Percentiles rank a stretch among this genome's conserved stretches.
Conservation (phyloP, 1,284 basidiomycete species). For the Apiotrichum sp. region DNA sequence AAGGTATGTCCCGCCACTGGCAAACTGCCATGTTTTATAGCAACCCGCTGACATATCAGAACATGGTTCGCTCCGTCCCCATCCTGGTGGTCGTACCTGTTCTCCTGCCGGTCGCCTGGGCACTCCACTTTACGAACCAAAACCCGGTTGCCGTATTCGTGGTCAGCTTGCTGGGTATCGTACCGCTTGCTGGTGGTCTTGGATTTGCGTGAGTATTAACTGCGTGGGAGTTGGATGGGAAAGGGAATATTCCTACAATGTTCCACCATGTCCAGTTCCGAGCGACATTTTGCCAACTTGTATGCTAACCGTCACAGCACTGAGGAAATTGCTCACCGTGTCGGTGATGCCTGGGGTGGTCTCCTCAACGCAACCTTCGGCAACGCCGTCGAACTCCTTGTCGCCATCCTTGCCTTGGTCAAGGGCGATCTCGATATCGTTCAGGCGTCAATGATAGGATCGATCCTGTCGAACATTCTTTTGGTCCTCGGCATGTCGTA, state of each 20-base stretch:
- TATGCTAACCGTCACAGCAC: conserved; percentile 27
- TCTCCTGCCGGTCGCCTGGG: conserved; percentile 62
- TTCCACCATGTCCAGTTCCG: neutral
- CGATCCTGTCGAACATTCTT: conserved; percentile 60
- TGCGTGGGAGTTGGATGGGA: neutral
- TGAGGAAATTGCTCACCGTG: conserved; percentile 49
- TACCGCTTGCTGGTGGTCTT: conserved; percentile 49
- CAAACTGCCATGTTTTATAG: no score
- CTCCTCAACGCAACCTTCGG: conserved; percentile 50
- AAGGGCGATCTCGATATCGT: conserved; percentile 77
- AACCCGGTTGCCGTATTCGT: conserved; percentile 61
- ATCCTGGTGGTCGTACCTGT: conserved; percentile 41
- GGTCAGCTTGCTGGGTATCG: conserved; percentile 56
- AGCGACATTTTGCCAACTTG: neutral
- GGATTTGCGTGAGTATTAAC: conserved; percentile 44
- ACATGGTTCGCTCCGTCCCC: conserved; percentile 32
- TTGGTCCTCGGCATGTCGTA: conserved; percentile 72
- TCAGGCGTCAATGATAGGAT: conserved; percentile 62
- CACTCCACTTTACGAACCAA: conserved; percentile 58
- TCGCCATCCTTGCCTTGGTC: conserved; percentile 68
- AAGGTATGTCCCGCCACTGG: conserved; percentile 4
- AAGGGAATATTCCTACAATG: no score
- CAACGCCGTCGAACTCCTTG: conserved; percentile 51
- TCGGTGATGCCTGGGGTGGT: conserved; percentile 49
- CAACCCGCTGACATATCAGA: conserved; percentile 14